Base-by-base conservation (phyloP, 2,329 filamentous ascomycete genomes). In the Thielaviopsis cerberus region DNA sequence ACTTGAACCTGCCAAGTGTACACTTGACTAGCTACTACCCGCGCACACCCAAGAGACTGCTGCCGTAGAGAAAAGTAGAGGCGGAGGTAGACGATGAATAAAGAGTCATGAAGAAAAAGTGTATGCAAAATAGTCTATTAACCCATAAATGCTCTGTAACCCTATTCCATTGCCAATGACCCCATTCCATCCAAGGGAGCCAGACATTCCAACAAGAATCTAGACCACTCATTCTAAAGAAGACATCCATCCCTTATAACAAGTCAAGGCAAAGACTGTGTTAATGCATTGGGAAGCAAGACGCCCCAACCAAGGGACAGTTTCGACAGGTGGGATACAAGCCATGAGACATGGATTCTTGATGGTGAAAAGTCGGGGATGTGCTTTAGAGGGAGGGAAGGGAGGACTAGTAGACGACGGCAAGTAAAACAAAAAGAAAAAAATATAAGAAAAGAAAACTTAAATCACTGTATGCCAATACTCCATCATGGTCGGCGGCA, bases 1-100 rank as follows among this genome's bases (percentile, higher is more conserved):
- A 76, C 66, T 67, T 82, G 61, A 75, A 75, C 64, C 65, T 82
- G 63, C 79, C 78, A 1, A 79, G 74, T 63, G 78, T 82, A 58
- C 79, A 81, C 64, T 68, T 82, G 54, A 73, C 78, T 24, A 72
- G 72, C 55, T 80, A 75, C 65, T 82, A 80, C 66, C 79, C 79
- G 10, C 71, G 79, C 54, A 82, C 78, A 17, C 78, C 79, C 7
- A 82, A 80, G 74, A 73, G 78, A 59, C 67, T 82, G 63, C 64
- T 74, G 61, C 78, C 78, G 62, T 80, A 69, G 34, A 37, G 30
- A 13, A 13, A 13, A 37, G 3, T 13, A 5, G 30, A 2, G 4
- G 30, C 17, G 10, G 27, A 5, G 27, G 27, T 30, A 30, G 27
- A 5, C 11, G 27, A 5, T 5, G 27, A 11, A 17, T 13, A 17